These are phyloP conservation scores for Solanum gracilifrons DNA, from an alignment of 257 asterid genomes.

Conservation along the genomic window DNA sequence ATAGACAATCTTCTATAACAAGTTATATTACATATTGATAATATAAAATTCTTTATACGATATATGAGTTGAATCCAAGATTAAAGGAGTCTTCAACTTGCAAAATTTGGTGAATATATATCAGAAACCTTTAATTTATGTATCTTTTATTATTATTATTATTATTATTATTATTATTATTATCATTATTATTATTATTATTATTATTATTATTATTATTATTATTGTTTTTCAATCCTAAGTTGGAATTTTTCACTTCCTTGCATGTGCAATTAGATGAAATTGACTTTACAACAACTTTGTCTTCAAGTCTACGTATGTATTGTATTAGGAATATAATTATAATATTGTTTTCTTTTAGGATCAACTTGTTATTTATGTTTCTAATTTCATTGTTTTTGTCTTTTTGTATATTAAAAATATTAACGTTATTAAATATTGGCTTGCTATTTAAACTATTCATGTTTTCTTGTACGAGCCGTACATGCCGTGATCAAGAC, in stretches of 20 bases:
- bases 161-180: no score
- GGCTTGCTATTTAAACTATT: background rate
- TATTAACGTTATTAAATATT: background rate
- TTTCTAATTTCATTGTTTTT: background rate
- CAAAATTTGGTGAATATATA: background rate
- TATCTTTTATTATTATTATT: background rate
- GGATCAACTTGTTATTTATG: background rate
- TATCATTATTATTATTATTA: background rate
- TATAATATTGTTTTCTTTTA: background rate
- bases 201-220: background rate
- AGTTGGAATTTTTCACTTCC: background rate
- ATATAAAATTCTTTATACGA: background rate
- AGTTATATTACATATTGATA: background rate
- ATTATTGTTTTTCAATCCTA: background rate
- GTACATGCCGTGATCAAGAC: constrained; percentile 3
- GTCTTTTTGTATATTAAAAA: background rate
- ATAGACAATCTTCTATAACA: background rate
- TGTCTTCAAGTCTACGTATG: background rate
- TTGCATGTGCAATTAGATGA: constrained; percentile 1
- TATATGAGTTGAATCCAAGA: background rate
- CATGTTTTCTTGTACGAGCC: background rate
- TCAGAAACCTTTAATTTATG: background rate
- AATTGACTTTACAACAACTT: background rate
- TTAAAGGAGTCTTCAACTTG: background rate
- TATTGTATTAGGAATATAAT: background rate